Evolutionary conservation across 805 yeast genomes (phyloP).

Genomic region (Schwanniomyces vanrijiae): DNA sequence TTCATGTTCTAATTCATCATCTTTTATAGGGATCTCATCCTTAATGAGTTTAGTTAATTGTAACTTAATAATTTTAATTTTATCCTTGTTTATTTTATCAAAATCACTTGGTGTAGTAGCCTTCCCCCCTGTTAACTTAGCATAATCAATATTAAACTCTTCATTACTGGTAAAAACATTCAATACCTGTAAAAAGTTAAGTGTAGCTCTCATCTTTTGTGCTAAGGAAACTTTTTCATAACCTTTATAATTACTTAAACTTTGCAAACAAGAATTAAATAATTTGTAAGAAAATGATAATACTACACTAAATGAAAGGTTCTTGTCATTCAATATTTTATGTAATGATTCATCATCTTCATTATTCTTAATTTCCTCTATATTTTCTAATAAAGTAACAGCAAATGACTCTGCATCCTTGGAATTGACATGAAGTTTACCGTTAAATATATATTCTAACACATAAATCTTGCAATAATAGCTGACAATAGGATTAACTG

Average conservation of each 20-base stretch:
- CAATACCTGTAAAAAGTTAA: slow-evolving; percentile 33
- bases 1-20: slow-evolving; percentile 27
- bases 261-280: slow-evolving; percentile 31
- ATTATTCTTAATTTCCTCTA: slow-evolving; percentile 58
- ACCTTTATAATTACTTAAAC: slow-evolving; percentile 19
- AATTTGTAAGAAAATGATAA: slow-evolving; percentile 35
- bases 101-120: slow-evolving; percentile 23
- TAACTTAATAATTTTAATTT: slow-evolving; percentile 35
- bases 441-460: slow-evolving; percentile 65
- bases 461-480: slow-evolving; percentile 72
- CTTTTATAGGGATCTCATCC: slow-evolving; percentile 29
- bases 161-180: slow-evolving; percentile 24
- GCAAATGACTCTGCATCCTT: slow-evolving; percentile 61
- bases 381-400: slow-evolving; percentile 60
- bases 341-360: slow-evolving; percentile 38
- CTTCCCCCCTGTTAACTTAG: slow-evolving; percentile 35
- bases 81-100: slow-evolving; percentile 26
- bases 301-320: slow-evolving; percentile 36
- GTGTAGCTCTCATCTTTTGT: slow-evolving; percentile 33
- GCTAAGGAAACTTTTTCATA: slow-evolving; percentile 29
- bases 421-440: slow-evolving; percentile 57
- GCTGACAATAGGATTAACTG: slow-evolving; percentile 64
- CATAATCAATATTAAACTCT: slow-evolving; percentile 24
- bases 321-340: slow-evolving; percentile 59
- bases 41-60: slow-evolving; percentile 40